phyloP scores from a whole-genome alignment of 192 early-diverging fungal genomes.

The Chytriomyces hyalinus region DNA sequence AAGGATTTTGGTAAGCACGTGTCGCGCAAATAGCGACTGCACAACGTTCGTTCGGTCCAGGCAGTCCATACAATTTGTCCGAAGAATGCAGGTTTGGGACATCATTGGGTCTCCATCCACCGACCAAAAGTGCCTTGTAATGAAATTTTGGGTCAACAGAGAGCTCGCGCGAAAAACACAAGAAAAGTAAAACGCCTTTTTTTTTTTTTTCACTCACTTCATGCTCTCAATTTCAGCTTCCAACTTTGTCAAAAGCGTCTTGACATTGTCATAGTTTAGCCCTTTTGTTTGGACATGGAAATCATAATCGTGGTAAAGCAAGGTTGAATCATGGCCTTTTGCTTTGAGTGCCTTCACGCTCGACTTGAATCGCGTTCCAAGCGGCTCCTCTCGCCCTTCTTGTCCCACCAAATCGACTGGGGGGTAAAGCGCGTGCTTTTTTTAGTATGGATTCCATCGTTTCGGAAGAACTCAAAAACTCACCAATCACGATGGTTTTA shows the following conservation, averaged over 20 bases:
- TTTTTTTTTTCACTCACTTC: conserved; percentile 6
- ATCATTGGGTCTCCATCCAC: conserved; percentile 24
- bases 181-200: neutral
- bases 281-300: conserved; percentile 97
- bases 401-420: conserved; percentile 94
- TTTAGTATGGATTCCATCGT: conserved; percentile 49
- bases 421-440: conserved; percentile 66
- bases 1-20: conserved; percentile 52
- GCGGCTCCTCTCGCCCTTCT: conserved; percentile 81
- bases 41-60: conserved; percentile 98
- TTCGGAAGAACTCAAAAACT: conserved; percentile 59
- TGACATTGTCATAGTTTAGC: conserved; percentile 92
- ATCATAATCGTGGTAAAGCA: conserved; percentile 86
- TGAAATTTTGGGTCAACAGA: neutral
- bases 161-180: neutral
- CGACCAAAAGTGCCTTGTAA: conserved; percentile 56
- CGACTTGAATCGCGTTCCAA: conserved; percentile 56
- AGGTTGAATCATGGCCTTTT: neutral
- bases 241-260: conserved; percentile 80
- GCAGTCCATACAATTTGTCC: conserved; percentile 99
- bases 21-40: conserved; percentile 85
- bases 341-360: conserved; percentile 23
- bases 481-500: conserved; percentile 16
- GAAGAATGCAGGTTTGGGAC: conserved; percentile 78
- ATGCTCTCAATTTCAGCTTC: conserved; percentile 57